Evolutionary conservation across 164 flowering plant species (phyloP), one percentile per base, ranked within the genome.

Genomic region (grape (Vitis vinifera)): DNA sequence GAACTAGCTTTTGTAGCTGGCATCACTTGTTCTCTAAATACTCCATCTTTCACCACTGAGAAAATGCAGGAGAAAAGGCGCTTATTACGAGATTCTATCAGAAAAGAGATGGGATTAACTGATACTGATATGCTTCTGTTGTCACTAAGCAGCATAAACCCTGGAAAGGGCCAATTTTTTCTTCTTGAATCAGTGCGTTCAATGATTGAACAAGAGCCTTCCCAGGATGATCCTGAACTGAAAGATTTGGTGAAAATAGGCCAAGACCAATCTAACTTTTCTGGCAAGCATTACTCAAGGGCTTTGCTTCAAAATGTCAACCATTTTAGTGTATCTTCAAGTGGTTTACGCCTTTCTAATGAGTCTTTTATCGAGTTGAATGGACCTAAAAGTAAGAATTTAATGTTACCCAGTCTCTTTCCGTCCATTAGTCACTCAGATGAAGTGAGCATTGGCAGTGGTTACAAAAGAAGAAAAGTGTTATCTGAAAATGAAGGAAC

Each of bases 1-100:
- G 99, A 96, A 77, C 82, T 93, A 69, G 95, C 99, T 48, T 96
- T 90, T 83, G 98, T 85, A 74, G 95, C 98, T 57, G 99, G 99
- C 48, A 81, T 96, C 73, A 48, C 83, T 47, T 87, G 87, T 72
- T 86, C 98, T 37, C 84, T 96, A 23, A 93, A 91, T 74, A 88
- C 98, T 59, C 97, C 93, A 64, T 78, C 88, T 59, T 81, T 78
- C 70, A 84, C 83, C 68, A 76, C 86, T 60, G 88, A 89, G 76
- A 86, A 79, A 63, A 93, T 96, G 98, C 61, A 80, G 68, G 92
- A 93, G 81, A 93, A 77, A 75, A 88, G 82, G 69, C 74, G 70
- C 50, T 65, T 86, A 66, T 64, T 96, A 74, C 82, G 95, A 73
- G 77, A 83, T 74, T 77, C 97, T 15, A 88, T 90, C 13, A 86